Evolutionary conservation across 805 yeast species (phyloP), one percentile per base, ranked within the genome.

Genomic region (Torulaspora quercuum): DNA sequence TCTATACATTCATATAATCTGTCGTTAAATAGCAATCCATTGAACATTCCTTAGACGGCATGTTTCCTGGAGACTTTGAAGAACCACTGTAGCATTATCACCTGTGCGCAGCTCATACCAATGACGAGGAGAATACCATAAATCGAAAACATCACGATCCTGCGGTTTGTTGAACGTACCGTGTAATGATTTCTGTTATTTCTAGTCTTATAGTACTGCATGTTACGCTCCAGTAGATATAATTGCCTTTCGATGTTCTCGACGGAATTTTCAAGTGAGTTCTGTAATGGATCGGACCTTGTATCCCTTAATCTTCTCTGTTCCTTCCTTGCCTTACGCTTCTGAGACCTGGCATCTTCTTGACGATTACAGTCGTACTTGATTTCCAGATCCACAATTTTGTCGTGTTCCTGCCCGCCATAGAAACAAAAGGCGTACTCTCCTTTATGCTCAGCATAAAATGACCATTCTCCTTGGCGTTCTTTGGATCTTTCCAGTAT

Each of bases 381-480:
- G 54, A 88, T 74, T 56, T 88, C 95, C 51, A 88, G 81, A 63
- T 85, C 95, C 49, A 88, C 80, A 36, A 81, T 78, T 65, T 86
- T 87, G 56, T 83, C 89, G 57, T 77, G 77, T 3, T 89, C 81
- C 4, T 86, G 76, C 84, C 82, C 82, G 61, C 85, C 83, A 52
- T 77, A 65, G 67, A 88, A 86, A 65, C 96, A 88, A 60, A 88
- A 81, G 61, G 81, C 82, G 67, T 86, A 88, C 61, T 88, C 95
- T 27, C 96, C 96, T 12, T 62, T 57, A 34, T 59, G 55, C 26
- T 73, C 76, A 14, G 85, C 94, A 13, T 65, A 68, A 58, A 88
- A 78, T 5, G 76, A 68, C 68, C 81, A 81, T 54, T 87, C 95
- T 8, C 89, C 95, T 59, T 82, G 90, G 59, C 82, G 75, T 57